Conservation (phyloP, 768 basidiomycete species). For the Tylopilus balloui region DNA sequence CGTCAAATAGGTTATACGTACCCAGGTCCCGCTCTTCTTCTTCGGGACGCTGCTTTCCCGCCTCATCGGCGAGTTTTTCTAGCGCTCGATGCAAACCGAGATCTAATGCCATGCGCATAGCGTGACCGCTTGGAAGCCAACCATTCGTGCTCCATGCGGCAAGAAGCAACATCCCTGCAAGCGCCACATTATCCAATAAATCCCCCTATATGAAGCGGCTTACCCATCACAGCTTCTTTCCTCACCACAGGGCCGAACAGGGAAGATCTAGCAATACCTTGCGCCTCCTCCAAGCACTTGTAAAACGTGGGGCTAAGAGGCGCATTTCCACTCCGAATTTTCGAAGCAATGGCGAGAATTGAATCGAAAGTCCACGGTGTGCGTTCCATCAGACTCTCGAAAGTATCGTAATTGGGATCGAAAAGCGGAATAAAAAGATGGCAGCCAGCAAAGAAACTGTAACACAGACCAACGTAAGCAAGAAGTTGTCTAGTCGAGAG, state of each 20-base stretch:
- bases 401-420: conserved; percentile 89
- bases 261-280: conserved; percentile 90
- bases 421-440: conserved; percentile 96
- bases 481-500: conserved; percentile 10
- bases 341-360: conserved; percentile 86
- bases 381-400: conserved; percentile 86
- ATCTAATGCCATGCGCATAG: conserved; percentile 93
- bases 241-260: conserved; percentile 90
- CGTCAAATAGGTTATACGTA: conserved; percentile 30
- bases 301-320: conserved; percentile 83
- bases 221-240: conserved; percentile 93
- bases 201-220: conserved; percentile 18
- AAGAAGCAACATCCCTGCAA: conserved; percentile 79
- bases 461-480: conserved; percentile 1
- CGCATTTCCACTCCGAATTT: conserved; percentile 87
- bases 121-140: conserved; percentile 93
- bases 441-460: conserved; percentile 92
- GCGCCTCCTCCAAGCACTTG: conserved; percentile 89
- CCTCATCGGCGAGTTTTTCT: conserved; percentile 82
- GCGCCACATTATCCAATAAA: neutral
- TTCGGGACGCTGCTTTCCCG: conserved; percentile 56
- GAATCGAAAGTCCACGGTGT: conserved; percentile 96
- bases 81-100: conserved; percentile 89
- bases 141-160: conserved; percentile 94
- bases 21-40: conserved; percentile 87